Evolutionary conservation across 192 early-diverging fungal genomes (phyloP), one percentile per base, ranked within the genome.

Genomic region (Lobosporangium transversale): DNA sequence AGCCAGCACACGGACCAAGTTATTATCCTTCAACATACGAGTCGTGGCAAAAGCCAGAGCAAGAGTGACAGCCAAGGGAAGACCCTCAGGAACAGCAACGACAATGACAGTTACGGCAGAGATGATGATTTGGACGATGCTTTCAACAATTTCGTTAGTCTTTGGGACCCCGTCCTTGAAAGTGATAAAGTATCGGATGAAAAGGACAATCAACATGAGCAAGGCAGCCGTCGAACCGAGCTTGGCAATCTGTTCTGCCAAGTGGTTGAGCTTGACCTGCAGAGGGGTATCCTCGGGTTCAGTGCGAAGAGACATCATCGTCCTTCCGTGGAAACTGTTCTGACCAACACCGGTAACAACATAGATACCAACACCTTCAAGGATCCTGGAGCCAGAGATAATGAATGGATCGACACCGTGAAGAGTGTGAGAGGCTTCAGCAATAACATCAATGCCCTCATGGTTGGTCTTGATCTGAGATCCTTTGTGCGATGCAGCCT

Each of bases 191-290:
- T 95, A 98, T 26, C 91, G 86, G 74, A 95, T 92, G 26, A 95
- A 63, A 29, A 98, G 81, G 23, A 88, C 83, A 35, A 96, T 68
- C 43, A 99, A 78, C 91, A 99, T 96, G 33, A 92, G 62, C 56
- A 92, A 23, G 62, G 94, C 94, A 6, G 92, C 92, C 30, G 84
- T 87, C 17, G 86, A 81, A 48, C 95, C 97, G 11, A 96, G 83
- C 82, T 97, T 97, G 78, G 94, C 95, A 79, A 99, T 99, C 51
- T 87, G 82, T 56, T 94, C 93, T n/a, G 97, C 96, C 40, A 99
- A 81, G 31, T 75, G 78, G 59, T 93, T 91, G 48, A 99, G 87
- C 78, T 97, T 98, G 49, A 66, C 70, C 81, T 99, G 97, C 8
- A 99, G 83, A 12, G 97, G 97, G 6, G 97, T 99, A n/a, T 86